A percentile compares a stretch with the other conserved stretches of the same genome.
phyloP scores from a whole-genome alignment of 2,329 filamentous ascomycete genomes.

The Alternaria consortialis region DNA sequence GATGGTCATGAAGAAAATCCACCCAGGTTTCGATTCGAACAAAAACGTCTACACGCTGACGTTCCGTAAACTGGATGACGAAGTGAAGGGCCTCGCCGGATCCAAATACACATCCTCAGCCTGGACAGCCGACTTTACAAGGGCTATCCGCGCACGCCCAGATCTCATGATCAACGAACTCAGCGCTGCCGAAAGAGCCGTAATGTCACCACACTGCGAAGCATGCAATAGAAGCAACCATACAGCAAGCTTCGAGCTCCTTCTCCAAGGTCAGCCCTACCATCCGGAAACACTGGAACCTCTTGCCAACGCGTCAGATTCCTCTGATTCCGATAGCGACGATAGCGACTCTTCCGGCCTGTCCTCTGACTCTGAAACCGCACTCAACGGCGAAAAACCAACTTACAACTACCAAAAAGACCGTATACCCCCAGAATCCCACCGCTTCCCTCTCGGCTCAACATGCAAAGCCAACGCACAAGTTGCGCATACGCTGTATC shows the following conservation, averaged over 20 bases:
- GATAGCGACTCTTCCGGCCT: conserved; percentile 26
- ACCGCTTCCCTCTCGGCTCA: conserved; percentile 42
- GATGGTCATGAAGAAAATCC: conserved; percentile 81
- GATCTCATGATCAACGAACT: conserved; percentile 56
- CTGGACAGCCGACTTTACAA: conserved; percentile 74
- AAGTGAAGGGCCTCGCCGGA: conserved; percentile 71
- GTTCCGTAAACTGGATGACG: conserved; percentile 76
- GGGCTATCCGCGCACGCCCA: conserved; percentile 71
- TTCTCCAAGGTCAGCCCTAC: conserved; percentile 73
- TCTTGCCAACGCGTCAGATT: conserved; percentile 57
- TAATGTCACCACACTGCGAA: conserved; percentile 61
- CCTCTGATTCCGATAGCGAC: conserved; percentile 23
- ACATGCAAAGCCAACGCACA: conserved; percentile 70
- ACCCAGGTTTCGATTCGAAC: conserved; percentile 71
- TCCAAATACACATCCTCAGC: conserved; percentile 76
- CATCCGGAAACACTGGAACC: conserved; percentile 71
- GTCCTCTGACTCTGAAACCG: conserved; percentile 29
- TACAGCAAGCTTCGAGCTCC: conserved; percentile 70
- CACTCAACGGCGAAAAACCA: conserved; percentile 35
- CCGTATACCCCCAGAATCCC: conserved; percentile 38
- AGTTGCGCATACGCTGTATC: conserved; percentile 74
- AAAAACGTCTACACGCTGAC: conserved; percentile 73
- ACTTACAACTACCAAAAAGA: conserved; percentile 39
- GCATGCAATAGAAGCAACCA: conserved; percentile 76
- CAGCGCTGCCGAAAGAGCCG: conserved; percentile 15